phyloP scores from a whole-genome alignment of 2,329 filamentous ascomycete species.

The Neofusicoccum umdonicola region DNA sequence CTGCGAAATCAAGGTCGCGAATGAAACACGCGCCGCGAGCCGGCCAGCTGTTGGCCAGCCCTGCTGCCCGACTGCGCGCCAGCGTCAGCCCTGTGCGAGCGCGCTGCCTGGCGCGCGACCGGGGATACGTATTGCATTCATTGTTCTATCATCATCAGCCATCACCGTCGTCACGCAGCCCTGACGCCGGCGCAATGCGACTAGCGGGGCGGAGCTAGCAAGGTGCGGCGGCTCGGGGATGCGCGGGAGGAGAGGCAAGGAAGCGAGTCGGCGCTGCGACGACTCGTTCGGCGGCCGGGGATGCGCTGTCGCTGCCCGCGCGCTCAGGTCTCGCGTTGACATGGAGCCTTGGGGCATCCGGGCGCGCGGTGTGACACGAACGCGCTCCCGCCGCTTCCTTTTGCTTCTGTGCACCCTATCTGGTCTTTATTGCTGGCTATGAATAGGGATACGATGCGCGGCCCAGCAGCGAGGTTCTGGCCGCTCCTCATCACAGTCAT shows the following conservation, averaged over 20 bases:
- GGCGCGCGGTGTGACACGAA: conserved; percentile 1
- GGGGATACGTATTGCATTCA: not conserved
- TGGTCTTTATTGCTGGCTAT: conserved; percentile 11
- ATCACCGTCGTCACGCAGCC: not conserved
- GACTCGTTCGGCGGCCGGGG: not conserved
- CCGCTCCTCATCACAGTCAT: conserved; percentile 6
- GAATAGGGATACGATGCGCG: conserved; percentile 15
- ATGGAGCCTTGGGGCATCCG: not conserved
- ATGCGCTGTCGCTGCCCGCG: too few species aligned
- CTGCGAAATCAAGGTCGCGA: conserved; percentile 5
- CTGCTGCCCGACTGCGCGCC: conserved; percentile 8
- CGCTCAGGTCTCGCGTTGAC: too few species aligned
- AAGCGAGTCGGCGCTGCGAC: not conserved
- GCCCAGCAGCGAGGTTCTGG: conserved; percentile 3
- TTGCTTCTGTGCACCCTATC: conserved; percentile 9
- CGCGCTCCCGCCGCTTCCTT: conserved; percentile 3
- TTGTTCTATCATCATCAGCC: conserved; percentile 2
- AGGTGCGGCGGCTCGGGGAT: conserved; percentile 13
- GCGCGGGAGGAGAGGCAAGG: conserved; percentile 1
- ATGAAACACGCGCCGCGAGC: conserved; percentile 10
- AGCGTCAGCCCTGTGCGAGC: conserved; percentile 14
- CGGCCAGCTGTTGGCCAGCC: not conserved
- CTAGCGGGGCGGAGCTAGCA: conserved; percentile 13
- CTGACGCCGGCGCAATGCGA: not conserved
- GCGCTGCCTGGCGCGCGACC: not conserved